Percentiles rank a stretch among this genome's conserved stretches.
phyloP scores from a whole-genome alignment of 2,329 filamentous ascomycete genomes.

The Colletotrichum brevisporum region DNA sequence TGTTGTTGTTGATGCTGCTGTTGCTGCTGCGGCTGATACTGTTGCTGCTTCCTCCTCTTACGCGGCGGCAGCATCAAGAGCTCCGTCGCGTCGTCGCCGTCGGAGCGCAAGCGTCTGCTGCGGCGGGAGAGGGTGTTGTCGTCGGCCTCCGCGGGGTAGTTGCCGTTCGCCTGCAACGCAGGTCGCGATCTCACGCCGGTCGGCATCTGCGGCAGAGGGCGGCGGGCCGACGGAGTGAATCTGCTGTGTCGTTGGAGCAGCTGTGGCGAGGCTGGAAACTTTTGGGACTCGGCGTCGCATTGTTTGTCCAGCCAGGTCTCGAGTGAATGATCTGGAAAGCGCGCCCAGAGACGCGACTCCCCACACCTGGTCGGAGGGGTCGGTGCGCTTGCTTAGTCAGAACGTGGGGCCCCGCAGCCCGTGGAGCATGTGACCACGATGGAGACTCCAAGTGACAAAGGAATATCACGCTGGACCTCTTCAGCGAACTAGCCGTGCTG shows the following conservation, averaged over 20 bases:
- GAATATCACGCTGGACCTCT: not conserved
- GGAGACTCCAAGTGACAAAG: no score
- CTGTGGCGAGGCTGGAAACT: not conserved
- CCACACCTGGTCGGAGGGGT: not conserved
- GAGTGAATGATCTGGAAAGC: not conserved
- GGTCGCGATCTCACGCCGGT: not conserved
- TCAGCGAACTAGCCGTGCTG: not conserved
- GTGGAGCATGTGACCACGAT: no score
- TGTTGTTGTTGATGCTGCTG: not conserved
- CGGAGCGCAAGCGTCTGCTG: constrained; percentile 25
- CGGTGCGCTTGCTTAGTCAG: not conserved
- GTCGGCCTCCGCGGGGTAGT: not conserved
- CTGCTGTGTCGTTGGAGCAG: not conserved
- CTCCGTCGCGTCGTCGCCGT: constrained; percentile 2
- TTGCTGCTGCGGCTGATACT: not conserved
- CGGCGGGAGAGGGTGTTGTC: constrained; percentile 4
- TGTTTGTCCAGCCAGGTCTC: not conserved
- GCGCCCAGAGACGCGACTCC: not conserved
- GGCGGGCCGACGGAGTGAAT: not conserved
- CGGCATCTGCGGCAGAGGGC: not conserved
- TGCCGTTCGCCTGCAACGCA: not conserved
- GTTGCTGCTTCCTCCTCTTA: not conserved
- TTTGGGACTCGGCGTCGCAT: not conserved
- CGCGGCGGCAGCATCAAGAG: not conserved
- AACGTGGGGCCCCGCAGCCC: no score